A percentile compares a stretch with the other conserved stretches of the same genome.
These are phyloP conservation scores for Aspergillus versicolor DNA, from an alignment of 2,329 filamentous ascomycete species.

Conservation along the genomic window DNA sequence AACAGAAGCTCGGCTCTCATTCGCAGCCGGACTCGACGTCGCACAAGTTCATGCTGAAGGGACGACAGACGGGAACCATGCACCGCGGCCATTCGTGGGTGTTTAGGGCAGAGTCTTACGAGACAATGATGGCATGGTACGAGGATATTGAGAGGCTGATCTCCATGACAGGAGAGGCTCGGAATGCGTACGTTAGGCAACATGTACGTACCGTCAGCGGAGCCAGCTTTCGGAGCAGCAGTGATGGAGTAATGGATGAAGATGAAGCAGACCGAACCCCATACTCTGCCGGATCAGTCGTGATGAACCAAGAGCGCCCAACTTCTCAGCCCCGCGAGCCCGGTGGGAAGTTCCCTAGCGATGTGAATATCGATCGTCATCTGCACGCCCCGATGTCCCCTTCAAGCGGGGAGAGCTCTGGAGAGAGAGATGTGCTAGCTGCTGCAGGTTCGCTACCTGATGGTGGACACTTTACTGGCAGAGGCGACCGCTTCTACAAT, in stretches of 20 bases:
- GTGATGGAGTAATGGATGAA: slow-evolving; percentile 76
- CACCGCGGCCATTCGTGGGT: slow-evolving; percentile 75
- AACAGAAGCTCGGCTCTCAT: slow-evolving; percentile 93
- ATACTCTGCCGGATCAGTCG: slow-evolving; percentile 58
- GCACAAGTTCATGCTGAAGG: slow-evolving; percentile 97
- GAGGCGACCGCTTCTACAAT: slow-evolving; percentile 28
- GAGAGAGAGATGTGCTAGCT: slow-evolving; percentile 61
- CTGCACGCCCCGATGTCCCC: slow-evolving; percentile 77
- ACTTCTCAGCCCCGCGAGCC: slow-evolving; percentile 62
- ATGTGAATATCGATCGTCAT: slow-evolving; percentile 83
- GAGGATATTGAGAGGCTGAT: slow-evolving; percentile 88
- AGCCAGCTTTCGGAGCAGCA: slow-evolving; percentile 60
- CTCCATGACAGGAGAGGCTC: slow-evolving; percentile 83
- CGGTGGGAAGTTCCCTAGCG: slow-evolving; percentile 96
- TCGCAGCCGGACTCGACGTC: slow-evolving; percentile 79
- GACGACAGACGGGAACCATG: slow-evolving; percentile 87
- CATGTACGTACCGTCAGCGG: slow-evolving; percentile 78
- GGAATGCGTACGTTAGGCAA: slow-evolving; percentile 79
- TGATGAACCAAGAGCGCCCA: slow-evolving; percentile 39
- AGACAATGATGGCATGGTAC: slow-evolving; percentile 97
- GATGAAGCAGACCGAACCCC: slow-evolving; percentile 66
- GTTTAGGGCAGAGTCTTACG: slow-evolving; percentile 68
- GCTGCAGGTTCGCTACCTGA: slow-evolving; percentile 58
- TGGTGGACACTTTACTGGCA: slow-evolving; percentile 32
- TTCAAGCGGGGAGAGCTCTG: slow-evolving; percentile 77